A percentile compares a stretch with the other conserved stretches of the same genome.
Evolutionary conservation across 2,329 filamentous ascomycete genomes (phyloP).

Genomic region (Pseudocercospora macadamiae): DNA sequence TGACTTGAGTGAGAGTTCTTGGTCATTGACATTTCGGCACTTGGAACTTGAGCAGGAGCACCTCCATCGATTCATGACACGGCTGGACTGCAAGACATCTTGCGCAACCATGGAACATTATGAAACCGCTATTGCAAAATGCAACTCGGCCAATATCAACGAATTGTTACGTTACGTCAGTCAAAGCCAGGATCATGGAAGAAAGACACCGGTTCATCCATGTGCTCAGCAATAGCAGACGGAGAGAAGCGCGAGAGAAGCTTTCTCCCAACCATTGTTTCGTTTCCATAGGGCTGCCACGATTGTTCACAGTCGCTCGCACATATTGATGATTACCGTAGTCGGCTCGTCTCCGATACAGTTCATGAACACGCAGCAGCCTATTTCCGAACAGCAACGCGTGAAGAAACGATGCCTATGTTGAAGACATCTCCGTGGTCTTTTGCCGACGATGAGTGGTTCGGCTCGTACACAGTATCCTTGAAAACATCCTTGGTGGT

Average conservation of each 20-base stretch:
- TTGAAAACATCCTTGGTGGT: neutral
- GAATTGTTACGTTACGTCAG: neutral
- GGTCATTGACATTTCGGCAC: neutral
- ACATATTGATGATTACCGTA: neutral
- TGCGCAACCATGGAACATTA: neutral
- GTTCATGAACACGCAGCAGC: neutral
- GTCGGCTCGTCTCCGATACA: neutral
- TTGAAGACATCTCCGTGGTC: neutral
- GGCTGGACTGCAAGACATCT: constrained; percentile 3
- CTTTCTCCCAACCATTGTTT: neutral
- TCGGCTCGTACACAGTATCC: constrained; percentile 3
- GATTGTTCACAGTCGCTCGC: neutral
- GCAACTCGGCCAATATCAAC: neutral
- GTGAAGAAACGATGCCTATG: neutral
- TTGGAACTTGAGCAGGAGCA: neutral
- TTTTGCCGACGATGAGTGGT: neutral
- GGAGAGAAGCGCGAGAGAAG: neutral
- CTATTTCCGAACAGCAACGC: neutral
- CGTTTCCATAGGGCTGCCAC: neutral
- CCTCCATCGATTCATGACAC: neutral
- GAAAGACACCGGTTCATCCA: neutral
- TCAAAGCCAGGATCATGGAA: neutral
- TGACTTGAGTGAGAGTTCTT: too few species aligned
- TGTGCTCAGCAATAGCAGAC: neutral
- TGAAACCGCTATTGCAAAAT: neutral